Evolutionary conservation across 1,284 basidiomycete species (phyloP), one percentile per base, ranked within the genome.

Genomic region (Malassezia dermatis): DNA sequence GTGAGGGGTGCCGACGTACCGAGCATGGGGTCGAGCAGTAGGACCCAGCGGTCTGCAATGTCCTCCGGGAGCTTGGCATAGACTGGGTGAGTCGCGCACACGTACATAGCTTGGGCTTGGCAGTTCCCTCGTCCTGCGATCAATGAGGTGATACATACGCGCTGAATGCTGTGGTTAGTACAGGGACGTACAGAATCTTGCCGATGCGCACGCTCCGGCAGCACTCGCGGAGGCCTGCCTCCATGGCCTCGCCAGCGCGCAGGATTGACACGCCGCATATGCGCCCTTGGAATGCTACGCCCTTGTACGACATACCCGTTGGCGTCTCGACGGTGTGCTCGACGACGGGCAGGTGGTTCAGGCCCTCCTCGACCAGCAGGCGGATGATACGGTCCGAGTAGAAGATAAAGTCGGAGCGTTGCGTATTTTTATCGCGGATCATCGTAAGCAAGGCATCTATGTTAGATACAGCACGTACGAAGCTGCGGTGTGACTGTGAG

Each of bases 1-100:
- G 30, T 48, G 7, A 40, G 40, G 10, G 40, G 10, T 39, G 21
- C 11, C 32, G n/a, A 48, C 48, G 35, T 40, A 62, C 65, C 89
- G 37, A 98, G 83, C 93, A 98, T 98, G 1, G 93, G 93, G 75
- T 98, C 93, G 13, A 98, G 82, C 13, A 98, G 81, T 31, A 98
- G 82, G 45, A 93, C 89, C 76, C 93, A 98, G 51, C 93, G 84
- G 35, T 82, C 79, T 0, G 86, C 83, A 57, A 98, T 95, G 74
- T 98, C 93, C 69, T 86, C 86, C 2, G 93, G 93, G 48, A 96
- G 83, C 83, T 95, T 81, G 51, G 79, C 78, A 66, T 79, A 80
- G 76, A 80, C 41, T 39, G 27, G n/a, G 30, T 60, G 3, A 58
- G 35, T 42, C 24, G 8, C 15, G n/a, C 24, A 21, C 3, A 51